Conservation (phyloP, 129 eudicot genomes). For the Tagetes erecta region DNA sequence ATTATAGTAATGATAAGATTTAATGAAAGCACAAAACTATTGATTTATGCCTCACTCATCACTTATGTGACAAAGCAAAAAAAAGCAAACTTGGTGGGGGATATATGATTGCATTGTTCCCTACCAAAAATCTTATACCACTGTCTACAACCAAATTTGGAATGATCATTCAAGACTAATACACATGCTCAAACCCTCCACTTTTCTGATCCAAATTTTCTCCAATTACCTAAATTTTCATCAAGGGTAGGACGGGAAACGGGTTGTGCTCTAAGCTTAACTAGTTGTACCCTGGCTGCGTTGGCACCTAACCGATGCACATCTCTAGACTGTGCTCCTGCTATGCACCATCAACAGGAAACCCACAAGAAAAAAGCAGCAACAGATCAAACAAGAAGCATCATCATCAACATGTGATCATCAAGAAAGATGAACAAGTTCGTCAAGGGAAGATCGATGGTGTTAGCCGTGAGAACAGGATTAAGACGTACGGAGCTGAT, state of each 20-base stretch:
- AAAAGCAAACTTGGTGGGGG: conserved; percentile 22
- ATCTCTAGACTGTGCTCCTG: conserved; percentile 44
- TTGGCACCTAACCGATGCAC: conserved; percentile 42
- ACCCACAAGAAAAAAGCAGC: conserved; percentile 12
- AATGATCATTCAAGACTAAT: conserved; percentile 12
- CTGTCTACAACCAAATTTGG: conserved; percentile 23
- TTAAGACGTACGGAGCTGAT: conserved; percentile 2
- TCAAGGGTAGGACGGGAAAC: background rate
- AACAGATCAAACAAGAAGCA: conserved; percentile 9
- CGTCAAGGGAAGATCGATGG: conserved; percentile 21
- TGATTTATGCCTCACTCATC: conserved; percentile 17
- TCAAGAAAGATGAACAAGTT: conserved; percentile 13
- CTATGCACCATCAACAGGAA: conserved; percentile 46
- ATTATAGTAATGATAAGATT: background rate
- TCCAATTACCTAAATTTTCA: background rate
- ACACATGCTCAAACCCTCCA: background rate
- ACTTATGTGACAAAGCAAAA: conserved; percentile 17
- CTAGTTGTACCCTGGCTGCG: conserved; percentile 38
- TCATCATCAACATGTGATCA: background rate
- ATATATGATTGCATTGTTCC: conserved; percentile 34
- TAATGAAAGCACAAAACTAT: conserved; percentile 9
- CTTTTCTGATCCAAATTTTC: conserved; percentile 7
- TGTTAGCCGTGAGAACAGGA: background rate
- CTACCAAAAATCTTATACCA: conserved; percentile 31
- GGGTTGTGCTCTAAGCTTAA: conserved; percentile 6